Conservation (phyloP, 192 early-diverging fungal species). For the Backusella macrospora region DNA sequence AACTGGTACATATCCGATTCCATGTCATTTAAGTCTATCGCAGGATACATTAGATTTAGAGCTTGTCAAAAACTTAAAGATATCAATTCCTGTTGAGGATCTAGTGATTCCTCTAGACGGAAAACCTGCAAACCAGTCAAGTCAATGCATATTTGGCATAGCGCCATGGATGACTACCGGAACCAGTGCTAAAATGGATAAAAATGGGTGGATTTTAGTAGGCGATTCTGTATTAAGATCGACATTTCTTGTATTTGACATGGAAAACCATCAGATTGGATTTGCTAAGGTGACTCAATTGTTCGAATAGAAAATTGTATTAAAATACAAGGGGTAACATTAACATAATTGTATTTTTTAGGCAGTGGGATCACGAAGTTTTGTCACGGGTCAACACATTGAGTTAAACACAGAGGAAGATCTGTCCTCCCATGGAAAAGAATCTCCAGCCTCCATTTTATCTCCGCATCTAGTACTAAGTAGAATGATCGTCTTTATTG, state of each 20-base stretch:
- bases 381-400: slow-evolving; percentile 2
- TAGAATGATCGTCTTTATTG: slow-evolving; percentile 3
- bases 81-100: slow-evolving; percentile 17
- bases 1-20: slow-evolving; percentile 7
- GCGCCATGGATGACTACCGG: slow-evolving; percentile 23
- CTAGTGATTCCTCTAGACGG: slow-evolving; percentile 26
- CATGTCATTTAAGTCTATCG: not conserved
- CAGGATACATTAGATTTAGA: not conserved
- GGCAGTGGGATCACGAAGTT: slow-evolving; percentile 13
- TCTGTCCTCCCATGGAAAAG: slow-evolving; percentile 10
- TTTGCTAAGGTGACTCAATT: slow-evolving; percentile 23
- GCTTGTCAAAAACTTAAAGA: not conserved
- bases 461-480: not conserved
- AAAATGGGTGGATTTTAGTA: slow-evolving; percentile 33
- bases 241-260: slow-evolving; percentile 33
- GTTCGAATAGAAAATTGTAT: slow-evolving; percentile 7
- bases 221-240: slow-evolving; percentile 34
- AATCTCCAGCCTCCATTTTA: not conserved
- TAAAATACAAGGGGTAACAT: not conserved
- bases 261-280: slow-evolving; percentile 33
- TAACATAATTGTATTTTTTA: slow-evolving; percentile 10
- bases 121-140: not conserved
- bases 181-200: slow-evolving; percentile 5
- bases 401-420: slow-evolving; percentile 1
- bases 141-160: slow-evolving; percentile 34